phyloP scores from a whole-genome alignment of 2,329 filamentous ascomycete genomes.

The Arthrinium phaeospermum region DNA sequence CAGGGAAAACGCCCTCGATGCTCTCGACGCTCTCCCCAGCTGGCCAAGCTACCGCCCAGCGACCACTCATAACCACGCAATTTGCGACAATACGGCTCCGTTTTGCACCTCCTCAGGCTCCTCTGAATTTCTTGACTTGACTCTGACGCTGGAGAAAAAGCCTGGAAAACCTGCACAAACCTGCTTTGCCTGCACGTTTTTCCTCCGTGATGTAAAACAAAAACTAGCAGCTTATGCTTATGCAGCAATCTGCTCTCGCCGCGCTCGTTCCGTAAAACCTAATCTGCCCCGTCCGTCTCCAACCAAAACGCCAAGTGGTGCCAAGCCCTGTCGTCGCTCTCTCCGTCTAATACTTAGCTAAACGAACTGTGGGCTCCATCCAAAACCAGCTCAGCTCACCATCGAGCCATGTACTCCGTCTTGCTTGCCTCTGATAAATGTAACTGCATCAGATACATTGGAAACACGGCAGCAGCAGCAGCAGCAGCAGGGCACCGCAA shows the following conservation, averaged over 20 bases:
- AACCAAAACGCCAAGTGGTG: background rate
- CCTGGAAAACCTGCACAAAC: background rate
- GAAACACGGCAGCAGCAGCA: background rate
- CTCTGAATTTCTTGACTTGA: background rate
- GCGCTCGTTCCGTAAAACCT: background rate
- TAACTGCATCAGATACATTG: constrained; percentile 13
- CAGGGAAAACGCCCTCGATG: background rate
- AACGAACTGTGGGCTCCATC: constrained; percentile 1
- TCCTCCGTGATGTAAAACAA: too few relatives aligned
- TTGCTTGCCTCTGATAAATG: background rate
- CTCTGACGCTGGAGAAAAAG: background rate
- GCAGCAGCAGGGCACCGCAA: background rate
- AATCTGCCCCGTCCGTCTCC: background rate
- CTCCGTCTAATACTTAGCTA: background rate
- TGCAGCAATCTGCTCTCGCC: background rate
- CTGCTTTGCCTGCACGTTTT: background rate
- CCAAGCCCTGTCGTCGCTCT: background rate
- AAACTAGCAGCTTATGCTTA: background rate
- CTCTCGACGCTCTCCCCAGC: background rate
- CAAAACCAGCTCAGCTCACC: background rate
- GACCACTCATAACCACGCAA: background rate
- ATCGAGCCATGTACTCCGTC: background rate
- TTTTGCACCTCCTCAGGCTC: background rate
- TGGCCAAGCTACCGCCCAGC: background rate
- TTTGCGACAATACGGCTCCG: background rate